These are phyloP conservation scores for Citeromyces hawaiiensis DNA, from an alignment of 1,139 yeast species.

Conservation along the genomic window DNA sequence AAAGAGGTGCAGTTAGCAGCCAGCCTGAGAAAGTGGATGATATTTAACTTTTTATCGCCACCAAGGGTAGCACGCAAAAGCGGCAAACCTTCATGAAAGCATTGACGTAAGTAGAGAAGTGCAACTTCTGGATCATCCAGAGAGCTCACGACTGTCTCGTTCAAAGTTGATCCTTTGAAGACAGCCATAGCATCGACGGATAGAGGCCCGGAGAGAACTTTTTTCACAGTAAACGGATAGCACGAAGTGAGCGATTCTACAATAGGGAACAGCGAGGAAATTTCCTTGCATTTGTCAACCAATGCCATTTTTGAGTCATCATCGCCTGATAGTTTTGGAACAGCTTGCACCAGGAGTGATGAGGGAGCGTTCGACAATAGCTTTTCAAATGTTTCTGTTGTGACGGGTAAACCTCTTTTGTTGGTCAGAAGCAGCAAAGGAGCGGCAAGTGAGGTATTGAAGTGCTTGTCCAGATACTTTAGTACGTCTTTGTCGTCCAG, in stretches of 20 bases:
- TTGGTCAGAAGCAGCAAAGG: not conserved
- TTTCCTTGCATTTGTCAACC: not conserved
- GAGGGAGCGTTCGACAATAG: not conserved
- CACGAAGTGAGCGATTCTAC: not conserved
- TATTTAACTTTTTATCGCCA: not conserved
- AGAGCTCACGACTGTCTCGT: not conserved
- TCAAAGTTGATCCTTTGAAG: not conserved
- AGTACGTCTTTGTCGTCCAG: constrained; percentile 8
- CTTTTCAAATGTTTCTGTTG: not conserved
- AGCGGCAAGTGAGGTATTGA: not conserved
- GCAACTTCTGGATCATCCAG: not conserved
- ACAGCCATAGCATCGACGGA: not conserved
- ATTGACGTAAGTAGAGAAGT: not conserved
- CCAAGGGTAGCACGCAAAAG: not conserved
- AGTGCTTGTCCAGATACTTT: constrained; percentile 5
- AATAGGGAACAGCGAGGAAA: not conserved
- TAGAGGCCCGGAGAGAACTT: not conserved
- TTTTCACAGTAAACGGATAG: not conserved
- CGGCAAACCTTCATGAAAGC: not conserved
- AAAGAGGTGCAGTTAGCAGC: not conserved
- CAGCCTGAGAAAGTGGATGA: not conserved
- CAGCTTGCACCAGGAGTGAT: not conserved
- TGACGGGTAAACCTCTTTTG: not conserved
- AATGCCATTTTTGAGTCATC: not conserved
- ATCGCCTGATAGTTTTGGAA: not conserved